Percentiles rank a stretch among this genome's conserved stretches.
Evolutionary conservation across 1,139 yeast genomes (phyloP).

Genomic region (Zygotorulaspora mrakii): DNA sequence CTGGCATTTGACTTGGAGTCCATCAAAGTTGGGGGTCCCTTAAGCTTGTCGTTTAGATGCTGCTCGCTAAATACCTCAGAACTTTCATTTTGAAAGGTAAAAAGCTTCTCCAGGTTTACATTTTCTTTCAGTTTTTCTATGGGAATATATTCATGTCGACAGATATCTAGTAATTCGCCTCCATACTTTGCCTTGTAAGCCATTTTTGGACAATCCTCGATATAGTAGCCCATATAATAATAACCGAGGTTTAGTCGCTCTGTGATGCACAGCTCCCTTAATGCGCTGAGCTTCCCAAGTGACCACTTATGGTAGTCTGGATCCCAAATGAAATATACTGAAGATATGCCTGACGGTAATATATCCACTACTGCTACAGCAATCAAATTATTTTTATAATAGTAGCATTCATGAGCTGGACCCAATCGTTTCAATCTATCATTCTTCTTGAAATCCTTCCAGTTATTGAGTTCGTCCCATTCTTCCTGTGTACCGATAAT

Average conservation of each 20-base stretch:
- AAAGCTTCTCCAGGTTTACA: constrained; percentile 44
- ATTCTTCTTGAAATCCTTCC: constrained; percentile 30
- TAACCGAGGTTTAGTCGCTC: constrained; percentile 41
- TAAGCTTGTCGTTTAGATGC: constrained; percentile 20
- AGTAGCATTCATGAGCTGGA: constrained; percentile 75
- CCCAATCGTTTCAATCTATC: constrained; percentile 37
- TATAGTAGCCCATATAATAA: constrained; percentile 74
- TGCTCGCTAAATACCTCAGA: constrained; percentile 14
- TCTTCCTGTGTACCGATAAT: constrained; percentile 30
- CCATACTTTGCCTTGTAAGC: constrained; percentile 74
- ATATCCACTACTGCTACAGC: constrained; percentile 79
- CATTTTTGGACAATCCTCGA: constrained; percentile 80
- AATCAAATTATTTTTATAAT: constrained; percentile 56
- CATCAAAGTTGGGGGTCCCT: background rate
- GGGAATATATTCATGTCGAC: constrained; percentile 46
- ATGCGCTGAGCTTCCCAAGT: constrained; percentile 73
- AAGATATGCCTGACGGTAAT: constrained; percentile 71
- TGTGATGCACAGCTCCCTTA: constrained; percentile 60
- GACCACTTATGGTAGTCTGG: constrained; percentile 70
- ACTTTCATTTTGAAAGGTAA: constrained; percentile 32
- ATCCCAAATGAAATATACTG: constrained; percentile 87
- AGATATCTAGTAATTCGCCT: constrained; percentile 61
- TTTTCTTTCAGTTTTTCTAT: constrained; percentile 39
- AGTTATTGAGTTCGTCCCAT: constrained; percentile 37
- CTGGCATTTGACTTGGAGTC: constrained; percentile 4